Evolutionary conservation across 2,329 filamentous ascomycete genomes (phyloP), one percentile per base, ranked within the genome.

Genomic region (Microcera coccophila): DNA sequence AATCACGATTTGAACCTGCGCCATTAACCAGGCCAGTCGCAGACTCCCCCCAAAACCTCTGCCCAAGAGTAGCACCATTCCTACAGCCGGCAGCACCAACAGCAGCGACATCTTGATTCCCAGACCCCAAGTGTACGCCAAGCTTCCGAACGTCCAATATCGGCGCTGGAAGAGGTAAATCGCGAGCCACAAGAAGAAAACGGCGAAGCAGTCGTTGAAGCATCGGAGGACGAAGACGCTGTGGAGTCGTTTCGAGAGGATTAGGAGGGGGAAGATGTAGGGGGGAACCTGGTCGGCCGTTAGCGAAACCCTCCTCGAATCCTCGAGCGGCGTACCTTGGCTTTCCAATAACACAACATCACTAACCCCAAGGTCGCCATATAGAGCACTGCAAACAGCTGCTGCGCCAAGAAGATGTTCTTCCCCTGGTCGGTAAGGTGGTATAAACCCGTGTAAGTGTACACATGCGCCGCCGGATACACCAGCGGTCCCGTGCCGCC

Each of bases 81-180:
- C 89, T 39, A 97, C 76, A 1, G 88, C 90, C 1, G 93, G 93
- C 32, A 94, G 76, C 7, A 83, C 79, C 31, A 98, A 75, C 32
- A 98, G 74, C 37, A 96, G 65, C 12, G 87, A 88, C 93, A 98
- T 98, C 70, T 98, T 98, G 56, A 93, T 81, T n/a, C 87, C 90
- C 11, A 98, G 68, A 1, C 89, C 91, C 58, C 82, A 76, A 38
- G 84, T 85, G 70, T 87, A 97, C 38, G 81, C 70, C 14, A 89
- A 62, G 38, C 81, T 83, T 5, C 84, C 93, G 1, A 84, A 57
- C 19, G 82, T 82, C 86, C 87, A 96, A 44, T 75, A 71, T 22
- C 82, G 75, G 35, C 77, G 78, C 69, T 96, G 88, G 62, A 90
- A 86, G 50, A 81, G 73, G 60, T 81, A 85, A 29, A 97, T 82